Conservation (phyloP, 331 rosid genomes). For the Prunus yedoensis region DNA sequence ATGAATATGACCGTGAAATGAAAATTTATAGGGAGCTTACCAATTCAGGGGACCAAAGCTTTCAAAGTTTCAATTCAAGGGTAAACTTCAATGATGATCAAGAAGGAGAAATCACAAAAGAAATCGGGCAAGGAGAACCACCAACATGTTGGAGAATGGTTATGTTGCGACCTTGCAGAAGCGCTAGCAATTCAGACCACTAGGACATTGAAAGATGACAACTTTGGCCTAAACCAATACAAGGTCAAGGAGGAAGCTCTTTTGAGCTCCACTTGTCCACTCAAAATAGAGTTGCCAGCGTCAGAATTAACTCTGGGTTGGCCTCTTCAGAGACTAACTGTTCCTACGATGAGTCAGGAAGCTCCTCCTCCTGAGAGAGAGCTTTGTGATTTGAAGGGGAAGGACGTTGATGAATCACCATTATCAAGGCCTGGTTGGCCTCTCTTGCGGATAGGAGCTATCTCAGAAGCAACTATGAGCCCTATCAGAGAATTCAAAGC, state of each 20-base stretch:
- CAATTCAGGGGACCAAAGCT: too few relatives aligned
- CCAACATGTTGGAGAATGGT: not conserved
- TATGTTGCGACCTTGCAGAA: not conserved
- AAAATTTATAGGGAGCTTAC: not conserved
- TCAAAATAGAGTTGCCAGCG: conserved; percentile 6
- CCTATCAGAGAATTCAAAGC: not conserved
- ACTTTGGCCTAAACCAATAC: not conserved
- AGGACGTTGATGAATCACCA: conserved; percentile 6
- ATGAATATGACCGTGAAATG: not conserved
- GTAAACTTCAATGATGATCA: not conserved
- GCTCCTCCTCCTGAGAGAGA: not conserved
- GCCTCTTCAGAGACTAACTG: conserved; percentile 26
- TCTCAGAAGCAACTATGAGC: conserved; percentile 1
- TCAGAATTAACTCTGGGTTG: conserved; percentile 21
- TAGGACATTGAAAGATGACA: not conserved
- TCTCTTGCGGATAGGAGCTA: conserved; percentile 10
- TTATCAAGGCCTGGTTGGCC: conserved; percentile 32
- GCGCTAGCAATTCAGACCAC: not conserved
- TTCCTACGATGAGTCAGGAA: not conserved
- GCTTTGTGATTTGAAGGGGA: not conserved
- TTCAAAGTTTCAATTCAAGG: not conserved
- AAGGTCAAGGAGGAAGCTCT: not conserved
- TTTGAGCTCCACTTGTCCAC: not conserved
- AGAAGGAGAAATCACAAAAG: not conserved
- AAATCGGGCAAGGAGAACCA: not conserved